phyloP scores from a whole-genome alignment of 768 basidiomycete species.

The Hortiboletus flavorubellus region DNA sequence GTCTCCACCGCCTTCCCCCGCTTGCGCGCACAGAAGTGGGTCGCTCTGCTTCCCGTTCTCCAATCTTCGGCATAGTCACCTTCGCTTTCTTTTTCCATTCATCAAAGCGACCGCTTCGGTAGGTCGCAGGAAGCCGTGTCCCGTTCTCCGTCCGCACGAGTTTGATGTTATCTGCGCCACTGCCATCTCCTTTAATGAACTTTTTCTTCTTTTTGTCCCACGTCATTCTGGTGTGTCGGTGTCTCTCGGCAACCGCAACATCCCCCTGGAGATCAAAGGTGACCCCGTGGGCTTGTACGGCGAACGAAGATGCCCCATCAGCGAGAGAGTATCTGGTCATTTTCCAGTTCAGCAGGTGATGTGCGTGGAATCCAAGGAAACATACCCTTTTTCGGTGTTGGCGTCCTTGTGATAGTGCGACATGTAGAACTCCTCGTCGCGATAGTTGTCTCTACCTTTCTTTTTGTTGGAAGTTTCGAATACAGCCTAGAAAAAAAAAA shows the following conservation, averaged over 20 bases:
- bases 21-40: conserved; percentile 26
- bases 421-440: conserved; percentile 88
- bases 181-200: conserved; percentile 82
- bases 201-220: conserved; percentile 99
- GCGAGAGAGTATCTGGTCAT: conserved; percentile 74
- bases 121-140: conserved; percentile 84
- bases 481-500: conserved; percentile 47
- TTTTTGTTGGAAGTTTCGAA: conserved; percentile 56
- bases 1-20: conserved; percentile 67
- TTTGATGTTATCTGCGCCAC: conserved; percentile 90
- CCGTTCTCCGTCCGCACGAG: conserved; percentile 93
- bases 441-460: conserved; percentile 46
- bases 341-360: neutral
- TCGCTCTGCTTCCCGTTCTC: conserved; percentile 65
- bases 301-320: conserved; percentile 84
- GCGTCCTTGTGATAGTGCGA: conserved; percentile 88
- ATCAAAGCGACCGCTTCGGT: conserved; percentile 90
- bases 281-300: conserved; percentile 73
- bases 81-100: conserved; percentile 88
- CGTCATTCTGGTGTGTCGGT: conserved; percentile 55
- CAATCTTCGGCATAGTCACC: conserved; percentile 72
- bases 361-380: conserved; percentile 1
- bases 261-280: conserved; percentile 84
- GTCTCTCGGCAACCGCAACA: conserved; percentile 53
- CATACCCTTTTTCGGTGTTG: conserved; percentile 85